Evolutionary conservation across 305 asterid species (phyloP).

Genomic region (Fraxinus albicans): DNA sequence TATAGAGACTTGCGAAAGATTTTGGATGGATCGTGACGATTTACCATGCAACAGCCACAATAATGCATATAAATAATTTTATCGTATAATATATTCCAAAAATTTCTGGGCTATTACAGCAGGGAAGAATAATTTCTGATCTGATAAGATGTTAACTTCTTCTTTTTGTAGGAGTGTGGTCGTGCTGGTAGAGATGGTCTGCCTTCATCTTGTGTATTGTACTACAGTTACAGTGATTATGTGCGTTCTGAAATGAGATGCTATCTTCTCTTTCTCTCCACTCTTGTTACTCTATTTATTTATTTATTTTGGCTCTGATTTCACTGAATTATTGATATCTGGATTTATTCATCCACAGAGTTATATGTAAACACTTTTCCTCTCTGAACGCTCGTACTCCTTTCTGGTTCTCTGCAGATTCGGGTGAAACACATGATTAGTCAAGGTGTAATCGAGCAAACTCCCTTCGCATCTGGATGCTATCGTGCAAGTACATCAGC

Average conservation of each 20-base stretch:
- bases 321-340: slow-evolving; percentile 17
- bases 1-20: no score
- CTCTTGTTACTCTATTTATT: slow-evolving; percentile 5
- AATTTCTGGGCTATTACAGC: no score
- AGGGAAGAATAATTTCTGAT: slow-evolving; percentile 14
- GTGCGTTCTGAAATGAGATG: slow-evolving; percentile 45
- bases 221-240: slow-evolving; percentile 90
- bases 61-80: no score
- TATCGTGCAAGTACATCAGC: slow-evolving; percentile 49
- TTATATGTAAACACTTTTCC: slow-evolving; percentile 5
- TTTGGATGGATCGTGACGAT: no score
- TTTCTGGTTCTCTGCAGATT: slow-evolving; percentile 51
- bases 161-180: slow-evolving; percentile 83
- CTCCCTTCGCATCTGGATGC: slow-evolving; percentile 56
- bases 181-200: slow-evolving; percentile 99
- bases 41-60: no score
- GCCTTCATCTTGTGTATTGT: slow-evolving; percentile 86
- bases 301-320: slow-evolving; percentile 1
- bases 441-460: slow-evolving; percentile 74
- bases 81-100: no score
- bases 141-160: slow-evolving; percentile 16
- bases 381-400: slow-evolving; percentile 12
- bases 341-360: slow-evolving; percentile 15
- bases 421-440: slow-evolving; percentile 96
- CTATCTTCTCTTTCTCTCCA: slow-evolving; percentile 20